Percentiles rank a stretch among this genome's conserved stretches.
These are phyloP conservation scores for Macrotyloma uniflorum DNA, from an alignment of 306 rosid species.

Conservation along the genomic window DNA sequence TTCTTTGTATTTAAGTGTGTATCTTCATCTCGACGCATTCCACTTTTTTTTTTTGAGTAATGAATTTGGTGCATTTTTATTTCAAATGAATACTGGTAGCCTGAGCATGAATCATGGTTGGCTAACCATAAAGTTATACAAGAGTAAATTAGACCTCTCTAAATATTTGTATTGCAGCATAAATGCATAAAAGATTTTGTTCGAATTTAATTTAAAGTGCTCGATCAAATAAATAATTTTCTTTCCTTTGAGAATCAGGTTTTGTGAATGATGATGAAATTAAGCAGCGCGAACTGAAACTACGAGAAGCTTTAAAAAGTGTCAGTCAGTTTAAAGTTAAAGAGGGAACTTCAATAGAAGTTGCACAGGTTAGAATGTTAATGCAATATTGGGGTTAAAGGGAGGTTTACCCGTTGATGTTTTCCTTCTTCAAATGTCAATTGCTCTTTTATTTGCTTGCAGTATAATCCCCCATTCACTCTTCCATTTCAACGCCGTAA, in stretches of 20 bases:
- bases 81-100: background rate
- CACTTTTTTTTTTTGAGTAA: background rate
- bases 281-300: constrained; percentile 62
- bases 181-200: constrained; percentile 3
- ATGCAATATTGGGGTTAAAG: constrained; percentile 36
- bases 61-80: constrained; percentile 3
- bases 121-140: constrained; percentile 5
- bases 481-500: constrained; percentile 98
- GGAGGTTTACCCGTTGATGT: background rate
- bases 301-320: constrained; percentile 63
- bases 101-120: background rate
- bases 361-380: constrained; percentile 73
- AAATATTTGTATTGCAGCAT: constrained; percentile 7
- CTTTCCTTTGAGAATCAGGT: constrained; percentile 53
- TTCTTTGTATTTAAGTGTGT: background rate
- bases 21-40: background rate
- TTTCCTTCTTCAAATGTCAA: constrained; percentile 23
- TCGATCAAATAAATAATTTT: constrained; percentile 14
- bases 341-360: constrained; percentile 64
- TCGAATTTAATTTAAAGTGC: constrained; percentile 12
- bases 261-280: constrained; percentile 76
- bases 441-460: constrained; percentile 48
- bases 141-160: constrained; percentile 13
- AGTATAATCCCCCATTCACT: constrained; percentile 96
- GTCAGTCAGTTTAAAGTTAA: constrained; percentile 66